Percentiles rank a stretch among this genome's conserved stretches.
Conservation (phyloP, 2,329 filamentous ascomycete species). For the Fusarium scirpi region DNA sequence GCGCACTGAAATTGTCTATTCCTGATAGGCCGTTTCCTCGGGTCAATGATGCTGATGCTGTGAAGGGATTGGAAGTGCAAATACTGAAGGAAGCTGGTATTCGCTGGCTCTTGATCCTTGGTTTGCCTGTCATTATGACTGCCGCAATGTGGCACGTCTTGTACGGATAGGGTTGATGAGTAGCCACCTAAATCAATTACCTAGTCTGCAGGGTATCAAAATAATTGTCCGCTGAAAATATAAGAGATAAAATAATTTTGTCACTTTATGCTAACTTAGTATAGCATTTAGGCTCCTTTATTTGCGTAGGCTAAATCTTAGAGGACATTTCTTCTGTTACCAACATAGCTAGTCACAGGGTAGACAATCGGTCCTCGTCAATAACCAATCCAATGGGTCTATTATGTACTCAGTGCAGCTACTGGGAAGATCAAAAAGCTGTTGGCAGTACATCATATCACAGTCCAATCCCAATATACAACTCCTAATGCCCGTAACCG, state of each 20-base stretch:
- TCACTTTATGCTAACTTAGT: fast-evolving
- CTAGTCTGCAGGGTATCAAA: not conserved
- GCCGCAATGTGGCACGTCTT: not conserved
- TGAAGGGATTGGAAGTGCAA: not conserved
- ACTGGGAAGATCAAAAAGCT: too few relatives aligned
- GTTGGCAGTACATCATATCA: not conserved
- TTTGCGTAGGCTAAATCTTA: fast-evolving
- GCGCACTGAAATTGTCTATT: not conserved
- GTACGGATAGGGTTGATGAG: not conserved
- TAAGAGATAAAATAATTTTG: not conserved
- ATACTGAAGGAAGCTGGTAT: not conserved
- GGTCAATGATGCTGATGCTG: not conserved
- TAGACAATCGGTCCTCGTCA: too few relatives aligned
- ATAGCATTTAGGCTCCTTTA: not conserved
- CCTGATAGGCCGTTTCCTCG: not conserved
- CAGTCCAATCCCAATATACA: too few relatives aligned
- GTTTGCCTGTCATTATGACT: not conserved
- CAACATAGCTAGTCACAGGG: too few relatives aligned
- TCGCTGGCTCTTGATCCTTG: not conserved
- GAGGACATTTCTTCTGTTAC: not conserved
- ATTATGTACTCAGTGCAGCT: too few relatives aligned
- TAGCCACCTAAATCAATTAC: not conserved
- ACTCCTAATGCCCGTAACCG: too few relatives aligned
- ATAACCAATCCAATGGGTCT: too few relatives aligned
- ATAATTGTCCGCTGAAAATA: fast-evolving